Base-by-base conservation (phyloP, 495 filamentous ascomycete species). In the Amniculicola lignicola region DNA sequence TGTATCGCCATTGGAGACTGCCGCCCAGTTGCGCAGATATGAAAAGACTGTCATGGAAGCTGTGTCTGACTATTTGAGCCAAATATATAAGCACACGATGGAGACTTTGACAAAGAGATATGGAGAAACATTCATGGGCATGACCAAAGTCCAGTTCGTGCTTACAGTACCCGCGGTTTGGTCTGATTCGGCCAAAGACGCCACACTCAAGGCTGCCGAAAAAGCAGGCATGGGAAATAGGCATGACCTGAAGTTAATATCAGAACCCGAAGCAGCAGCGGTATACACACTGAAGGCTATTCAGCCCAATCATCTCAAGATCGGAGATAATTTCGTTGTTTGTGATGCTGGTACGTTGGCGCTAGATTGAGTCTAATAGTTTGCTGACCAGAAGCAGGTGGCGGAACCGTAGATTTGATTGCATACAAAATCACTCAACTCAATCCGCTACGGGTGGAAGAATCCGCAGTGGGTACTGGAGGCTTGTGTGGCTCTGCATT, bases 41-140 rank as follows among this genome's bases (percentile, higher is more conserved):
- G 72, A 71, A 48, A 63, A 63, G 21, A 75, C 73, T 4, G 72
- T 75, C 37, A 70, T 70, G 67, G 72, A 75, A 54, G 72, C 72
- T 5, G 72, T 74, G 22, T 69, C 72, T 1, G 72, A 75, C 59
- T 75, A 75, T 59, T 66, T 75, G 12, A 68, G 65, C 43, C 79
- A 85, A 62, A 79, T 89, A 35, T 81, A 86, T 62, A 75, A 79
- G 46, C 85, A 89, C 68, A 89, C 86, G 15, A 82, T 88, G 78
- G 77, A 86, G 61, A 87, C 84, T 0, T 74, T 89, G 27, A 82
- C 80, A 0, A 74, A 83, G 29, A 57, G 72, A 45, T 75, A 74
- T 54, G 72, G 72, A 25, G 69, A 72, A 47, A 68, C 65, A 16
- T 75, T 75, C 51, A 72, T 74, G 60, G 52, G 44, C 50, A 66